Base-by-base conservation (phyloP, 202 grass and related monocot genomes). In the Setaria viridis region DNA sequence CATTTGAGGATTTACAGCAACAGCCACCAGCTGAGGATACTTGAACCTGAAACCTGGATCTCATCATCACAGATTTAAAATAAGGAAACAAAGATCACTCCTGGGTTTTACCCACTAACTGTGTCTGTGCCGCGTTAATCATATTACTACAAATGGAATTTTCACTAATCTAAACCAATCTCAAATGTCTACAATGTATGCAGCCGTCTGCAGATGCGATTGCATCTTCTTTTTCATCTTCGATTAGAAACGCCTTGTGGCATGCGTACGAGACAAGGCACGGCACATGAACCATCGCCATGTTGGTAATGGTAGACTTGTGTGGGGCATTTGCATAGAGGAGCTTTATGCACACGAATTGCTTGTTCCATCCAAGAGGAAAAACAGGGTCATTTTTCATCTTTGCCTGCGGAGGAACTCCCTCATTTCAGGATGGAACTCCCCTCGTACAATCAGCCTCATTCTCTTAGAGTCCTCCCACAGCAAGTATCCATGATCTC, bases 371-470 rank as follows among this genome's bases (percentile, higher is more conserved):
- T 76, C 42, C 60, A 46, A 80, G 14, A 48, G 16, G 4, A 70
- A 68, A 33, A 4, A 33, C 9, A 63, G 2, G 34, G 9, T 7
- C 15, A 11, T 9, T 70, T 41, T 86, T 78, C 79, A 95, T 88
- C 81, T 94, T 63, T 89, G 89, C 14, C 87, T 84, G 42, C 91
- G 93, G 3, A 98, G 86, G 63, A 95, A 98, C 63, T 94, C 91
- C 51, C 93, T 88, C 95, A 98, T 95, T 75, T 98, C 89, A 25
- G 88, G 64, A 41, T 95, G 93, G 30, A 91, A 84, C 62, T 95
- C 96, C 49, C 67, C 81, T 63, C 81, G 85, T 34, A 98, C 88
- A 25, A 98, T 86, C 42, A 98, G 35, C 35, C 86, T 83, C 96
- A 98, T 91, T 69, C 87, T 94, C 87, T 85, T 91, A 0, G 84